These are phyloP conservation scores for Yarrowia divulgata DNA, from an alignment of 805 yeast genomes.

Conservation along the genomic window DNA sequence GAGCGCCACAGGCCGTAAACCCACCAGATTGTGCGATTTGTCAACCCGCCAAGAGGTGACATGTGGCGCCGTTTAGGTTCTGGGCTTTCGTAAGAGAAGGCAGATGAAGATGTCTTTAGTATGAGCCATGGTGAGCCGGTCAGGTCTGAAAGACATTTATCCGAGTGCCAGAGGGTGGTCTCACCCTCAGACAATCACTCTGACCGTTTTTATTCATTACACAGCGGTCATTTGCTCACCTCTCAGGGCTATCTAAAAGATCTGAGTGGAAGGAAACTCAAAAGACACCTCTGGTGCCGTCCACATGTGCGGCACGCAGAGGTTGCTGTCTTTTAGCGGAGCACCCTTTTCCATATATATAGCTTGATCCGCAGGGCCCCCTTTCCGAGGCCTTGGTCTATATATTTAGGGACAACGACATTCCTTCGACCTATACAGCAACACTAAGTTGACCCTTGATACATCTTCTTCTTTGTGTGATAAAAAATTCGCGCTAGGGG, in stretches of 20 bases:
- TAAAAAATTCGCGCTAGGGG: slow-evolving; percentile 12
- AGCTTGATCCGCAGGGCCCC: slow-evolving; percentile 16
- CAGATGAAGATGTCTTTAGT: not conserved
- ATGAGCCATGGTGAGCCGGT: too few species aligned
- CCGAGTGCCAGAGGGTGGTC: too few species aligned
- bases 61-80: slow-evolving; percentile 9
- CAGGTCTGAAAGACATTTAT: too few species aligned
- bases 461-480: not conserved
- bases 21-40: not conserved
- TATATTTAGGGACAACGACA: not conserved
- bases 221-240: too few species aligned
- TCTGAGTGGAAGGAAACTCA: slow-evolving; percentile 18
- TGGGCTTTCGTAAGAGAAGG: not conserved
- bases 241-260: slow-evolving; percentile 26
- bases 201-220: not conserved
- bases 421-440: too few species aligned
- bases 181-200: not conserved
- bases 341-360: slow-evolving; percentile 21
- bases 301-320: slow-evolving; percentile 32
- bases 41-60: not conserved
- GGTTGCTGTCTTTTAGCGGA: slow-evolving; percentile 13
- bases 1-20: not conserved
- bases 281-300: slow-evolving; percentile 13
- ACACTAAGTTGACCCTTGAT: slow-evolving; percentile 17
- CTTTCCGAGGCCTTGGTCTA: not conserved